A percentile compares a stretch with the other conserved stretches of the same genome.
phyloP scores from a whole-genome alignment of 2,329 filamentous ascomycete genomes.

The Setomelanomma holmii region DNA sequence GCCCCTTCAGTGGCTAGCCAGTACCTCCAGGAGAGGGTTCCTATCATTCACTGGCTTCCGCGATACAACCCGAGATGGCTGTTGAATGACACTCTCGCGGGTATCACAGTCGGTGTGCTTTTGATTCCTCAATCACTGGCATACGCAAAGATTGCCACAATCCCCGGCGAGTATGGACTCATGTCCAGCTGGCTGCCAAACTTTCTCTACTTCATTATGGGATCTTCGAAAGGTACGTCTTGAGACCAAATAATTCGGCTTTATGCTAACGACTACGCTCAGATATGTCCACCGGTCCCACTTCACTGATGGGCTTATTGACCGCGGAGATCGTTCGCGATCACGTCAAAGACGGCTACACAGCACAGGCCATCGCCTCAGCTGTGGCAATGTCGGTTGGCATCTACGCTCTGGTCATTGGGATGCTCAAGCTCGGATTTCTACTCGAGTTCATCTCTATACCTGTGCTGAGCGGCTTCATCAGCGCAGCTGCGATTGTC shows the following conservation, averaged over 20 bases:
- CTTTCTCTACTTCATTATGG: conserved; percentile 97
- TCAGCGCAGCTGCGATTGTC: conserved; percentile 70
- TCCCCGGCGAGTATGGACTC: conserved; percentile 87
- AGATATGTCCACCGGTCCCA: conserved; percentile 73
- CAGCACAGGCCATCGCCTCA: conserved; percentile 63
- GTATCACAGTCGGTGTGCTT: conserved; percentile 74
- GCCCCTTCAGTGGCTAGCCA: conserved; percentile 62
- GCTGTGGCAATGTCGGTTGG: conserved; percentile 70
- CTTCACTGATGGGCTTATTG: conserved; percentile 68
- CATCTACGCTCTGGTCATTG: conserved; percentile 65
- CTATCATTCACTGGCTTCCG: conserved; percentile 69
- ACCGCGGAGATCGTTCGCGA: conserved; percentile 67
- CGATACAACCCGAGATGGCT: conserved; percentile 68
- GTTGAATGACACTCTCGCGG: conserved; percentile 67
- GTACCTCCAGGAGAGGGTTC: conserved; percentile 67
- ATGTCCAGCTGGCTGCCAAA: conserved; percentile 93
- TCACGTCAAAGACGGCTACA: conserved; percentile 59
- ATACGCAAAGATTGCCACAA: conserved; percentile 89
- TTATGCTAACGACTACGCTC: conserved; percentile 44
- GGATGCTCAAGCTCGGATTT: conserved; percentile 69
- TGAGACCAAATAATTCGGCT: not conserved
- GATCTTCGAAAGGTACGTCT: conserved; percentile 59
- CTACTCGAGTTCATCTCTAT: conserved; percentile 71
- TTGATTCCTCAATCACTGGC: conserved; percentile 96
- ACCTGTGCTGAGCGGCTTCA: conserved; percentile 70